Evolutionary conservation across 352 stramenopile genomes (phyloP).

Genomic region (Globisporangium recalcitrans): DNA sequence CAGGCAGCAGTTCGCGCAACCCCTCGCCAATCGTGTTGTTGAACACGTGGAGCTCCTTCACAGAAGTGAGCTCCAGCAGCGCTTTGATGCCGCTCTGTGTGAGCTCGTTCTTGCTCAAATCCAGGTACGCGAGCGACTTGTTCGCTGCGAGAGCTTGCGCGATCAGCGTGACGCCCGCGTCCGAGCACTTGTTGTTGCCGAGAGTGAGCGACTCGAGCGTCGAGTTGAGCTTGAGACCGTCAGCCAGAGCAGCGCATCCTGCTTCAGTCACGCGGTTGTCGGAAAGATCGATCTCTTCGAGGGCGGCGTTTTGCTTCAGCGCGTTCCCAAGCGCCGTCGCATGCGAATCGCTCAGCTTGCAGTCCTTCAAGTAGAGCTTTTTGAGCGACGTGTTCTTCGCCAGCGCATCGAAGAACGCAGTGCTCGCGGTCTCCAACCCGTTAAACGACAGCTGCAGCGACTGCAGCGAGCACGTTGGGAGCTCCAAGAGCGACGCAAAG

Average conservation of each 20-base stretch:
- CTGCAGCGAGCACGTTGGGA: constrained; percentile 41
- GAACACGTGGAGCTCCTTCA: constrained; percentile 70
- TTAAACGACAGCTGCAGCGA: constrained; percentile 76
- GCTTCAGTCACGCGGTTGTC: constrained; percentile 50
- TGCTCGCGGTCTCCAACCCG: constrained; percentile 25
- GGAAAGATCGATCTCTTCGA: constrained; percentile 60
- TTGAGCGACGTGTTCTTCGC: constrained; percentile 53
- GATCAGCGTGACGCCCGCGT: constrained; percentile 40
- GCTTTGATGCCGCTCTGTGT: constrained; percentile 38
- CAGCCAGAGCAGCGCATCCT: constrained; percentile 32
- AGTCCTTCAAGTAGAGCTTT: constrained; percentile 63
- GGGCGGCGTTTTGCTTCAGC: constrained; percentile 39
- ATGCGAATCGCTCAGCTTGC: constrained; percentile 46
- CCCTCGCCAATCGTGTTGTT: constrained; percentile 65
- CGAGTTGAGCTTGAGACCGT: constrained; percentile 43
- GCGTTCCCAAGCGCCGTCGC: constrained; percentile 34
- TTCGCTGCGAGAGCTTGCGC: constrained; percentile 32
- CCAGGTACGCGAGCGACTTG: constrained; percentile 43
- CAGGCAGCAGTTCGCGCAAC: constrained; percentile 42
- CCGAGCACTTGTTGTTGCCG: constrained; percentile 52
- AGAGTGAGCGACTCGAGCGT: constrained; percentile 42
- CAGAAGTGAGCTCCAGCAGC: constrained; percentile 33
- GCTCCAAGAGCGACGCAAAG: constrained; percentile 36
- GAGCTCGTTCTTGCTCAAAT: constrained; percentile 69
- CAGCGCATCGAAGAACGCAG: constrained; percentile 55